These are phyloP conservation scores for Pseudozyma sp. DNA, from an alignment of 1,284 basidiomycete genomes.

Conservation along the genomic window DNA sequence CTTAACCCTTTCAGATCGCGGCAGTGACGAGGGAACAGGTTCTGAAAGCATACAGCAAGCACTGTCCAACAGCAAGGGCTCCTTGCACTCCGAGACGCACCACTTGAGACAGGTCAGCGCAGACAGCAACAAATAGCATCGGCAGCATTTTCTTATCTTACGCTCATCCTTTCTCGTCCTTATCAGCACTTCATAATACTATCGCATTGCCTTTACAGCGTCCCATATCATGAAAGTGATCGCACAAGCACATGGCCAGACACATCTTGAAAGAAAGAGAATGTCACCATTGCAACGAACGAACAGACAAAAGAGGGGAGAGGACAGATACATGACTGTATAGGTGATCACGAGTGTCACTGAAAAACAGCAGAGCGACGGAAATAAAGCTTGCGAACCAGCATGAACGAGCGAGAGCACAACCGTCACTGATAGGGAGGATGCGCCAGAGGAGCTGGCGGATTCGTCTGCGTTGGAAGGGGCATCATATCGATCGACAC, in stretches of 20 bases:
- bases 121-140: constrained; percentile 6
- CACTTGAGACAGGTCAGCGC: constrained; percentile 28
- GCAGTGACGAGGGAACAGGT: constrained; percentile 18
- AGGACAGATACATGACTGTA: neutral
- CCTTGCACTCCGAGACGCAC: constrained; percentile 30
- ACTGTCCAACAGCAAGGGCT: constrained; percentile 15
- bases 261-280: constrained; percentile 1
- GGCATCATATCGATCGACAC: constrained; percentile 33
- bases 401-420: neutral
- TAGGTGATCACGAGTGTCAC: constrained; percentile 1
- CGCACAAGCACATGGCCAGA: no score
- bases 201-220: neutral
- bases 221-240: no score
- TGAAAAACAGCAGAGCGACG: neutral
- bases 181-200: neutral
- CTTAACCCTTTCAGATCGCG: constrained; percentile 29
- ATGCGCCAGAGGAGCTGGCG: neutral
- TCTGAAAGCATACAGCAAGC: constrained; percentile 12
- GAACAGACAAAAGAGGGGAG: neutral
- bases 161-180: neutral
- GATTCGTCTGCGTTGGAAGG: neutral
- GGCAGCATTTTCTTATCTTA: neutral
- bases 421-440: constrained; percentile 1
- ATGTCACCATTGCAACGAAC: constrained; percentile 17
- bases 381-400: neutral